These are phyloP conservation scores for Triticum turgidum DNA, from an alignment of 176 grass and related monocot species.

Conservation along the genomic window DNA sequence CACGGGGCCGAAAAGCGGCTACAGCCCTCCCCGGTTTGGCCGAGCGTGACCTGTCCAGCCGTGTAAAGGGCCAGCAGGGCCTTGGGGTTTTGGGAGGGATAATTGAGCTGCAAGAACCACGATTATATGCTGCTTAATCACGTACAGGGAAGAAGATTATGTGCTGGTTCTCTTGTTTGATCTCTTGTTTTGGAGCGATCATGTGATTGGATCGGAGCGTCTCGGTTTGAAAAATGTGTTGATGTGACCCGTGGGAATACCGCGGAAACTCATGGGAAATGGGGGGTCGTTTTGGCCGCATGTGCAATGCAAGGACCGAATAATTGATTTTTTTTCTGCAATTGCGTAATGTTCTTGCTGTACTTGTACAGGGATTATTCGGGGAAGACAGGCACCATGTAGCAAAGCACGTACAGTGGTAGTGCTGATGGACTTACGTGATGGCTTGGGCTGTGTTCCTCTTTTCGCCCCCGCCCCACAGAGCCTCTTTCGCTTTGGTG, in stretches of 20 bases:
- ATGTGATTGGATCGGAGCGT: background rate
- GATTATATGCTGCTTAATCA: background rate
- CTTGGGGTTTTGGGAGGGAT: background rate
- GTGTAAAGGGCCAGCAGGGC: background rate
- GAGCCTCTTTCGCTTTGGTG: background rate
- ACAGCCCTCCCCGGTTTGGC: background rate
- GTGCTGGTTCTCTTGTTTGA: background rate
- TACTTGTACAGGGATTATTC: background rate
- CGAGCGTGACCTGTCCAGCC: slow-evolving; percentile 26
- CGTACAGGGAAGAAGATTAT: background rate
- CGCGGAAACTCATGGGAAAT: too few relatives aligned
- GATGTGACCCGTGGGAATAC: background rate
- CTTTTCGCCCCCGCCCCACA: background rate
- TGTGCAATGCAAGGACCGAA: background rate
- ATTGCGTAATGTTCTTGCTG: background rate
- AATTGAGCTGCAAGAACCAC: background rate
- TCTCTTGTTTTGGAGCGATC: background rate
- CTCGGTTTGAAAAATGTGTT: background rate
- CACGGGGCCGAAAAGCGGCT: background rate
- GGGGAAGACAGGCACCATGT: background rate
- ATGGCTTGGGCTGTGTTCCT: background rate
- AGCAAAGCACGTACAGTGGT: background rate
- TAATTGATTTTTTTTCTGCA: background rate
- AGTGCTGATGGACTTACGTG: background rate
- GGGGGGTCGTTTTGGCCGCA: background rate